Evolutionary conservation across 2,329 filamentous ascomycete genomes (phyloP).

Genomic region (Magnaporthiopsis incrustans): DNA sequence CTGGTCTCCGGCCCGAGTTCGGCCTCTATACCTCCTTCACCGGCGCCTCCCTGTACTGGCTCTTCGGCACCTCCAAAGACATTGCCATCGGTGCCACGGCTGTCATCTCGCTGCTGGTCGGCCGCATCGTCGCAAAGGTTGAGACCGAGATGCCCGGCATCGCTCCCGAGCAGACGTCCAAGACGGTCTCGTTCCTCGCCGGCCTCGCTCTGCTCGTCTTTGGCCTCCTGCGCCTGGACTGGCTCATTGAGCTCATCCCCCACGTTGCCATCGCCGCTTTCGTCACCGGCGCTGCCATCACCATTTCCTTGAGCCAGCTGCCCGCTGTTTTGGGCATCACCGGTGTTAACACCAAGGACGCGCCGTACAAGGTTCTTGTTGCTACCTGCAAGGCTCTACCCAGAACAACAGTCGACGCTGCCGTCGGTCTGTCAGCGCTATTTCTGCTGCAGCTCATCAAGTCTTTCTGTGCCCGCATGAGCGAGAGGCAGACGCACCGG

Average conservation of each 20-base stretch:
- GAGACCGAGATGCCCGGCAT: conserved; percentile 24
- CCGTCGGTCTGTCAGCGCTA: conserved; percentile 62
- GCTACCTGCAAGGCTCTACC: conserved; percentile 33
- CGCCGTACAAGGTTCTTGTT: conserved; percentile 37
- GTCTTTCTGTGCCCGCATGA: conserved; percentile 49
- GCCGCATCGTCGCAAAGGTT: conserved; percentile 34
- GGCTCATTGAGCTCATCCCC: conserved; percentile 44
- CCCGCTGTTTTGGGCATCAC: conserved; percentile 34
- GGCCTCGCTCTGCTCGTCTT: conserved; percentile 35
- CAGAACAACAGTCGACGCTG: conserved; percentile 42
- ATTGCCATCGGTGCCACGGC: conserved; percentile 67
- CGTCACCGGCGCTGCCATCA: conserved; percentile 42
- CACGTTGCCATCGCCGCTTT: conserved; percentile 42
- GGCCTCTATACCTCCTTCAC: conserved; percentile 79
- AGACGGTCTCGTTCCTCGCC: conserved; percentile 33
- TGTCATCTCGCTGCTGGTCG: conserved; percentile 41
- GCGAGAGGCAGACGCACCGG: conserved; percentile 37
- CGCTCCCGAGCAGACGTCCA: conserved; percentile 31
- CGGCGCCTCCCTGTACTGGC: conserved; percentile 72
- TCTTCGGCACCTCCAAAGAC: conserved; percentile 78
- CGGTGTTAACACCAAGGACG: conserved; percentile 35
- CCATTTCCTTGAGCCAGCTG: conserved; percentile 39
- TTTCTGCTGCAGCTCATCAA: conserved; percentile 59
- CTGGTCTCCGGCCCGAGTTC: conserved; percentile 60
- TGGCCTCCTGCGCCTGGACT: conserved; percentile 38